Percentiles rank a stretch among this genome's conserved stretches.
Evolutionary conservation across 2,329 filamentous ascomycete genomes (phyloP).

Genomic region (Epichloe coenophiala): DNA sequence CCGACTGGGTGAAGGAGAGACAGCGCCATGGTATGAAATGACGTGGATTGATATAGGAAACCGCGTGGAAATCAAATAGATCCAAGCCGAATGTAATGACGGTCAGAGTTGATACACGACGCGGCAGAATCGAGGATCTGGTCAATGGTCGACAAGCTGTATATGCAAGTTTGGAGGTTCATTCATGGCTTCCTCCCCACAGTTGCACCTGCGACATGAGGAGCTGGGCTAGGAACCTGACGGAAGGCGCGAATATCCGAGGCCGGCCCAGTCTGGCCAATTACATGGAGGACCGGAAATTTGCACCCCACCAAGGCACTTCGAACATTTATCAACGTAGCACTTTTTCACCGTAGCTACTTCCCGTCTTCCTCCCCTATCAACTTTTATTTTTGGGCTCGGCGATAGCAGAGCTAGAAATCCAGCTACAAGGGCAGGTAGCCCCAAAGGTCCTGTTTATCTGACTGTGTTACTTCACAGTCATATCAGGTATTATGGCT

Average conservation of each 20-base stretch:
- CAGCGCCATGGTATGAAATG: constrained; percentile 27
- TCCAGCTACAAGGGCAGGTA: not conserved
- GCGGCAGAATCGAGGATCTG: not conserved
- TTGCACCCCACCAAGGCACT: not conserved
- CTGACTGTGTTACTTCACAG: not conserved
- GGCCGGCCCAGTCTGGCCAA: not conserved
- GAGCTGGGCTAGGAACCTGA: not conserved
- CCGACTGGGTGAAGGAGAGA: constrained; percentile 43
- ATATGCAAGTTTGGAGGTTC: not conserved
- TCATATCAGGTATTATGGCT: constrained; percentile 1
- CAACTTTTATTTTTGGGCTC: not conserved
- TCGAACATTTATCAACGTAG: not conserved
- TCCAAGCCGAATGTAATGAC: not conserved
- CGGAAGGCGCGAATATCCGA: constrained; percentile 5
- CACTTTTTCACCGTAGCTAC: not conserved
- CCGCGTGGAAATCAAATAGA: not conserved
- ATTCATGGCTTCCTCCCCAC: not conserved
- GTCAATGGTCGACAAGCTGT: not conserved
- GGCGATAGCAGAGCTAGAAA: not conserved
- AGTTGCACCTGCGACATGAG: not conserved
- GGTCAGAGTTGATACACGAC: not conserved
- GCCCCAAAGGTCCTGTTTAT: not conserved
- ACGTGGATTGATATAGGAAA: not conserved
- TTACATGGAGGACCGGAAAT: not conserved
- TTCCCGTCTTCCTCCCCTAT: not conserved